Evolutionary conservation across 805 yeast genomes (phyloP), one percentile per base, ranked within the genome.

Genomic region (Yamadazyma insecticola): DNA sequence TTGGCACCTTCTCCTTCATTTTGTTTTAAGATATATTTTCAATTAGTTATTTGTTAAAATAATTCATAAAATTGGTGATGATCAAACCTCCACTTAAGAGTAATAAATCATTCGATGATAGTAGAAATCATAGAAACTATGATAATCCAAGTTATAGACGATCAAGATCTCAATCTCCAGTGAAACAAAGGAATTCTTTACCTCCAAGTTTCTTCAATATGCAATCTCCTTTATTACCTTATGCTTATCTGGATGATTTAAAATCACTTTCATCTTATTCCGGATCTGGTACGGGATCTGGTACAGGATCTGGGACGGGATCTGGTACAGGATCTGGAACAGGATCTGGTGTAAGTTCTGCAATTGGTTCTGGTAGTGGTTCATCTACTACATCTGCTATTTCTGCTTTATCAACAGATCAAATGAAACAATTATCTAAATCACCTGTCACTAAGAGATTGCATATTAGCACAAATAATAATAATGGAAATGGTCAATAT

Each of bases 401-500:
- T 3, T 31, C 35, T 2, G 16, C 32, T 5, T 14, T 33, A 13
- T 38, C 43, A 4, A 18, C 15, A 5, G 37, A 36, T 2, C 40
- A 36, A 16, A 19, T 41, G 12, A 41, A 33, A 25, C 31, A 28
- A 24, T 44, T 64, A 15, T 53, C 68, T 5, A 47, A 51, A 7
- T 58, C 66, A 6, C 68, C 69, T 2, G 32, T 57, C 2, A 54
- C 67, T 2, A 58, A 51, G 18, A 53, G 53, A 21, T 46, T 66
- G 16, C 71, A 65, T 42, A 53, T 65, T 18, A 41, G 49, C 28
- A n/a, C n/a, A n/a, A n/a, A n/a, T n/a, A 31, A 50, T 14, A 40
- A 49, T 13, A 32, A 41, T n/a, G 47, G 44, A 5, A 26, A 40
- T 11, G 46, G 42, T 27, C 48, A 53, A 26, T 55, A 64, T 34